Conservation (phyloP, 208 protist species). For the Leptomonas pyrrhocoris region DNA sequence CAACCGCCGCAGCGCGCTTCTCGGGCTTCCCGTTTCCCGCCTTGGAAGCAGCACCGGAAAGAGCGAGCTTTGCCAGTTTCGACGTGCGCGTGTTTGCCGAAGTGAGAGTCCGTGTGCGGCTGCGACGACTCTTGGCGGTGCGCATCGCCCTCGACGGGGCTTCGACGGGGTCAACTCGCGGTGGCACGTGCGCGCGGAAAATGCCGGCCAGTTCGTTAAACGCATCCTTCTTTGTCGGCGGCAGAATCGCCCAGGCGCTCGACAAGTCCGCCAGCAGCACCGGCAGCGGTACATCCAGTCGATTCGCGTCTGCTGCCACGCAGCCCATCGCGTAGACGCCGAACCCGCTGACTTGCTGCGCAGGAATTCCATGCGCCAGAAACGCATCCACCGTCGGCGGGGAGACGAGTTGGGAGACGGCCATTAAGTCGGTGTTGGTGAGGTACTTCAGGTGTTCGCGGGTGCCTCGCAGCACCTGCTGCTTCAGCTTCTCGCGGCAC, state of each 20-base stretch:
- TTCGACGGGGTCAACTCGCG: neutral
- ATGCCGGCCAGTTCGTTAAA: conserved; percentile 54
- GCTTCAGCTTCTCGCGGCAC: conserved; percentile 54
- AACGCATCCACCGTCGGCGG: conserved; percentile 50
- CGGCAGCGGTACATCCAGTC: conserved; percentile 40
- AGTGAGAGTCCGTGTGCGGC: neutral
- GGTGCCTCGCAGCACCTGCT: conserved; percentile 60
- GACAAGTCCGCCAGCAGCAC: conserved; percentile 73
- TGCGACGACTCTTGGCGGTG: neutral
- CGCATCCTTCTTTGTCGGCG: conserved; percentile 49
- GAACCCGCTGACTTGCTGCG: conserved; percentile 62
- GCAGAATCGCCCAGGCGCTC: conserved; percentile 68
- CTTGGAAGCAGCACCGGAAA: neutral
- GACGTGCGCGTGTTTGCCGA: neutral
- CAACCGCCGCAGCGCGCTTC: neutral
- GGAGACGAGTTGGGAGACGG: conserved; percentile 37
- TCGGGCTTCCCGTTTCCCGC: neutral
- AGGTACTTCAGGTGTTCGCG: conserved; percentile 60
- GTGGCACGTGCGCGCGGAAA: conserved; percentile 30
- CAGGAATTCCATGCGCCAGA: conserved; percentile 47
- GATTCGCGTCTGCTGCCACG: conserved; percentile 51
- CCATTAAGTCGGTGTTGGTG: conserved; percentile 68
- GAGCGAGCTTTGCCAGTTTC: neutral
- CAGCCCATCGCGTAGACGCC: conserved; percentile 75
- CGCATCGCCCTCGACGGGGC: neutral